A percentile compares a stretch with the other conserved stretches of the same genome.
These are phyloP conservation scores for Phytophthora citricola DNA, from an alignment of 352 stramenopile species.

Conservation along the genomic window DNA sequence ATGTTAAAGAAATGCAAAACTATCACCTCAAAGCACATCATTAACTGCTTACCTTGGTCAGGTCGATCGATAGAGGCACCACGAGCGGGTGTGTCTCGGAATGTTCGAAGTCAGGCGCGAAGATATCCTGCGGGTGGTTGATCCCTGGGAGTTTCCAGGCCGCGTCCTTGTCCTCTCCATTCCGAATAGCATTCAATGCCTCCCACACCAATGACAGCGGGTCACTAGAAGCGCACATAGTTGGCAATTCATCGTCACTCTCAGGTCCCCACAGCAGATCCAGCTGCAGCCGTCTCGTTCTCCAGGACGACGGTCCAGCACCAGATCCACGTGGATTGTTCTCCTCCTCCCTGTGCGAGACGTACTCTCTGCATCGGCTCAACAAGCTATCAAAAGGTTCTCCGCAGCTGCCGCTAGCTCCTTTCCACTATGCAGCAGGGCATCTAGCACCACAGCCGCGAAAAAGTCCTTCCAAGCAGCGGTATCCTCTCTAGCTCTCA, in stretches of 20 bases:
- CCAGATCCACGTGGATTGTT: slow-evolving; percentile 58
- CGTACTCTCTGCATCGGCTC: slow-evolving; percentile 77
- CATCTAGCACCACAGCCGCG: slow-evolving; percentile 71
- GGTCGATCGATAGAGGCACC: slow-evolving; percentile 53
- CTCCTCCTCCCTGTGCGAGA: slow-evolving; percentile 65
- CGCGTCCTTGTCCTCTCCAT: slow-evolving; percentile 38
- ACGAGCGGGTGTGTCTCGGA: slow-evolving; percentile 53
- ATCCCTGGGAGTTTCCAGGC: slow-evolving; percentile 60
- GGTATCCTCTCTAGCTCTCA: slow-evolving; percentile 54
- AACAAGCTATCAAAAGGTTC: slow-evolving; percentile 73
- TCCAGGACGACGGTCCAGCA: slow-evolving; percentile 61
- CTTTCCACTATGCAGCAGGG: slow-evolving; percentile 67
- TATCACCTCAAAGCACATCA: not conserved
- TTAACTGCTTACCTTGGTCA: slow-evolving; percentile 43
- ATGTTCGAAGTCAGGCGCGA: slow-evolving; percentile 37
- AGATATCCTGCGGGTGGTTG: slow-evolving; percentile 64
- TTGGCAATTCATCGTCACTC: slow-evolving; percentile 54
- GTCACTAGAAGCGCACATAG: slow-evolving; percentile 72
- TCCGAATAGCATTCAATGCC: slow-evolving; percentile 57
- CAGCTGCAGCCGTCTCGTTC: slow-evolving; percentile 72
- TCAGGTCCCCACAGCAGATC: slow-evolving; percentile 74
- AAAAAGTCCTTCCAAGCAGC: slow-evolving; percentile 85
- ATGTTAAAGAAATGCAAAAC: not conserved
- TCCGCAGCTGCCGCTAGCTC: slow-evolving; percentile 48
- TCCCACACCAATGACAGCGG: slow-evolving; percentile 64